Base-by-base conservation (phyloP, 768 basidiomycete species). In the Rhodotorula babjevae region DNA sequence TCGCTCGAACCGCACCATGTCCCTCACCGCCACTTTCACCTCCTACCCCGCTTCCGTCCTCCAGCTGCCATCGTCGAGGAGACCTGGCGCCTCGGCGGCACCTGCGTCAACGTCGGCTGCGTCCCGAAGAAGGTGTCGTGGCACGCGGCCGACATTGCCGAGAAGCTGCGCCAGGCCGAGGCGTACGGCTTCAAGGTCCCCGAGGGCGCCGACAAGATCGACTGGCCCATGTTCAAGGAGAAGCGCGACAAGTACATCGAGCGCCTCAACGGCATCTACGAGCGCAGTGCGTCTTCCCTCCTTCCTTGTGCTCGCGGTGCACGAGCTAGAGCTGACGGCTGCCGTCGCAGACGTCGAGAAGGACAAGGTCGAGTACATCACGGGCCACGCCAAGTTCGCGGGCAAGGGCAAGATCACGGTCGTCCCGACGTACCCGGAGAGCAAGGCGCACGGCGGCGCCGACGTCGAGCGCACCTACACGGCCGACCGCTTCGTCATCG, bases 71-170 rank as follows among this genome's bases (percentile, higher is more conserved):
- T 97, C 40, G 86, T 97, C 25, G 96, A 99, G 80, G 84, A 83
- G 58, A 86, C 87, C 10, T 85, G 87, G 18, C 79, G 85, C 53
- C 85, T 94, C 6, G 96, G 96, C 47, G 96, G 63, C 14, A 71
- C 69, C 11, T 65, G 63, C 27, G 63, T 62, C 15, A 50, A 46
- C 19, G 50, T 47, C 59, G 40, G 93, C 77, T 75, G 90, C 84
- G 49, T 99, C 11, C 96, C 96, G 25, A 99, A 99, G 84, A 99
- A 96, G 92, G 88, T 99, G 67, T 98, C 98, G 95, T 99, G 95
- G 95, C 90, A 93, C 74, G 92, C 92, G 53, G 90, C 91, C 40
- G 92, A 94, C 82, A 29, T 76, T 23, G 50, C 67, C 44, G 94
- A 98, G 79, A 91, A 89, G 80, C 82, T 97, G 47, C 84, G 85